A percentile compares a stretch with the other conserved stretches of the same genome.
Evolutionary conservation across 352 stramenopile species (phyloP).

Genomic region (Pythium insidiosum): DNA sequence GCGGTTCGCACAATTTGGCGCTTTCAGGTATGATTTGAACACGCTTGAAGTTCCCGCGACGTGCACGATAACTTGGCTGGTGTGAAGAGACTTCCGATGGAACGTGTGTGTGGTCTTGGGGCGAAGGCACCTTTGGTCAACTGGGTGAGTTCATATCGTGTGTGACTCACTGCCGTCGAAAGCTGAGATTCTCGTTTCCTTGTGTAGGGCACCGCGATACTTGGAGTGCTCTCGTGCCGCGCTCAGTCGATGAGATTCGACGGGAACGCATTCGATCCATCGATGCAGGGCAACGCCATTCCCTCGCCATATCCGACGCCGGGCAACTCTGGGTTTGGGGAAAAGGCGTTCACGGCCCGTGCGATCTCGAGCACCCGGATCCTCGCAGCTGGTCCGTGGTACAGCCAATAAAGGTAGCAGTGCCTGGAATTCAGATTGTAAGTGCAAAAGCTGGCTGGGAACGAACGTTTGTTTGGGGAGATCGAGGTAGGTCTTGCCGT

Average conservation of each 20-base stretch:
- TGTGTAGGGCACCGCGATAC: constrained; percentile 55
- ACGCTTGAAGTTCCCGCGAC: no score
- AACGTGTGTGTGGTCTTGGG: constrained; percentile 71
- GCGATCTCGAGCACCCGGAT: constrained; percentile 31
- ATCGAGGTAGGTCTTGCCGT: constrained; percentile 51
- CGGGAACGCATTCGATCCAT: constrained; percentile 45
- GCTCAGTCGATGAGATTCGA: constrained; percentile 60
- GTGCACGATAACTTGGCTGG: background rate
- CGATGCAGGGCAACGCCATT: constrained; percentile 62
- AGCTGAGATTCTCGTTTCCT: background rate
- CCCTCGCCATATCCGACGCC: constrained; percentile 52
- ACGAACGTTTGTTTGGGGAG: constrained; percentile 71
- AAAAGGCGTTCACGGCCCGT: constrained; percentile 48
- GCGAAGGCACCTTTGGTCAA: constrained; percentile 47
- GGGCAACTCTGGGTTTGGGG: constrained; percentile 71
- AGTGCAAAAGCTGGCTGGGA: constrained; percentile 45
- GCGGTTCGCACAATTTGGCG: constrained; percentile 60
- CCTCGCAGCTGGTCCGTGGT: constrained; percentile 40
- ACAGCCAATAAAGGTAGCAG: constrained; percentile 37
- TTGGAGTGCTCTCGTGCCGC: constrained; percentile 50
- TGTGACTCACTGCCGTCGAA: background rate
- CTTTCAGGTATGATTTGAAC: constrained; percentile 48
- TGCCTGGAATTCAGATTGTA: constrained; percentile 43
- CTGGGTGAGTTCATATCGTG: constrained; percentile 30
- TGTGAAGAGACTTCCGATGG: constrained; percentile 40